A percentile compares a stretch with the other conserved stretches of the same genome.
These are phyloP conservation scores for Kentomonas sorsogonicus DNA, from an alignment of 208 protist genomes.

Conservation along the genomic window DNA sequence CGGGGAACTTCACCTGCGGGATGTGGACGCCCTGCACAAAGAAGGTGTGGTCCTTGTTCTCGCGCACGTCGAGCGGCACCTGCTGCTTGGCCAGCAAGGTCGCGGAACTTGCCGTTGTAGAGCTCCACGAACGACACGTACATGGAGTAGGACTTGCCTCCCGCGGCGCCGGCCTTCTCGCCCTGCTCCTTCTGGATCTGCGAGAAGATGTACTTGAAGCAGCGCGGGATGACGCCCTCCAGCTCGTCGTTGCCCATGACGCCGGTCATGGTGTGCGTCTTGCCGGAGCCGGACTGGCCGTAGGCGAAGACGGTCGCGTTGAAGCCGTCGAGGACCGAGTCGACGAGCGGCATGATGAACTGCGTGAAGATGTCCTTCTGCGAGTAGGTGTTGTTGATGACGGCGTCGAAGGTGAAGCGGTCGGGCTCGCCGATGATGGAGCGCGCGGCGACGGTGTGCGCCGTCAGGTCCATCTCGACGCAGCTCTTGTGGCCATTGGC, in stretches of 20 bases:
- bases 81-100: constrained; percentile 84
- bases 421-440: constrained; percentile 52
- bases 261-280: constrained; percentile 89
- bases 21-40: constrained; percentile 73
- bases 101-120: constrained; percentile 88
- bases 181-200: constrained; percentile 23
- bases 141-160: constrained; percentile 50
- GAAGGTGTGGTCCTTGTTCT: constrained; percentile 82
- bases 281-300: constrained; percentile 88
- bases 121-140: constrained; percentile 84
- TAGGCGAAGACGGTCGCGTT: constrained; percentile 92
- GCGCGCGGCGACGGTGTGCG: constrained; percentile 64
- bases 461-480: constrained; percentile 70
- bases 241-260: constrained; percentile 52
- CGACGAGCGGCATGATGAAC: constrained; percentile 78
- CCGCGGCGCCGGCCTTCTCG: constrained; percentile 16
- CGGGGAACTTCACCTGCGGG: constrained; percentile 67
- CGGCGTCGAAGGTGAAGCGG: constrained; percentile 76
- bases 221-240: constrained; percentile 80
- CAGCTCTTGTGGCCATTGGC: constrained; percentile 64
- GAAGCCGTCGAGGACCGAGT: constrained; percentile 78
- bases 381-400: constrained; percentile 39
- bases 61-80: constrained; percentile 71
- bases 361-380: constrained; percentile 87
- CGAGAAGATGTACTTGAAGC: constrained; percentile 70